Evolutionary conservation across 2,329 filamentous ascomycete species (phyloP).

Genomic region (Claviceps fusiformis): DNA sequence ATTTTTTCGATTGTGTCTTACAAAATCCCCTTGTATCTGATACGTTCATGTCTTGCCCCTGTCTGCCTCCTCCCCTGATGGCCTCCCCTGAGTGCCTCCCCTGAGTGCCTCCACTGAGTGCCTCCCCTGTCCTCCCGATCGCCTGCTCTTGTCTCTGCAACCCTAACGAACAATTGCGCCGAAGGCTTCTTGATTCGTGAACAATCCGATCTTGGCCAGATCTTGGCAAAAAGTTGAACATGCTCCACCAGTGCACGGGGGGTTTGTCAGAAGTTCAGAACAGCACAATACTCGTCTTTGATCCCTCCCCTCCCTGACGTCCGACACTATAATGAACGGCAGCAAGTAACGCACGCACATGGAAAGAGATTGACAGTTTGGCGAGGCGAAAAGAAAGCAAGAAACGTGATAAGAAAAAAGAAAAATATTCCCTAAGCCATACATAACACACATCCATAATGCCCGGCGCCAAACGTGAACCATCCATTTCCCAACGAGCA

Average conservation of each 20-base stretch:
- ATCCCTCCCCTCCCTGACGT: neutral
- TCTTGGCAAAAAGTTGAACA: neutral
- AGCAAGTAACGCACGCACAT: neutral
- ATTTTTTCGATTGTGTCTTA: slow-evolving; percentile 4
- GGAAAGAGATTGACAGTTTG: neutral
- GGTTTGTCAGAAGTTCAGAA: too few species aligned
- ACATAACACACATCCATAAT: neutral
- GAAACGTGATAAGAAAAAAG: neutral
- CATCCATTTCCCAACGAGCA: neutral
- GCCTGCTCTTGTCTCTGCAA: neutral
- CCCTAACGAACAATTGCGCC: neutral
- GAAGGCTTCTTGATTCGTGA: neutral
- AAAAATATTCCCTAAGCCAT: neutral
- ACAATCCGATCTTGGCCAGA: neutral
- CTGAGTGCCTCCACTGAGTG: neutral
- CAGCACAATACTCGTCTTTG: neutral
- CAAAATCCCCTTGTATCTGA: slow-evolving; percentile 2
- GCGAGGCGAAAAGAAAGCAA: neutral
- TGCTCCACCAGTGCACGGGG: neutral
- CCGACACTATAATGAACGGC: too few species aligned
- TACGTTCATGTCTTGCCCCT: neutral
- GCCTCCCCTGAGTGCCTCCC: neutral
- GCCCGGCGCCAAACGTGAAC: neutral
- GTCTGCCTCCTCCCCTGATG: neutral
- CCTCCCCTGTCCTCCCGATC: neutral